Conservation (phyloP, 2,329 filamentous ascomycete species). For the Cercospora janseana region DNA sequence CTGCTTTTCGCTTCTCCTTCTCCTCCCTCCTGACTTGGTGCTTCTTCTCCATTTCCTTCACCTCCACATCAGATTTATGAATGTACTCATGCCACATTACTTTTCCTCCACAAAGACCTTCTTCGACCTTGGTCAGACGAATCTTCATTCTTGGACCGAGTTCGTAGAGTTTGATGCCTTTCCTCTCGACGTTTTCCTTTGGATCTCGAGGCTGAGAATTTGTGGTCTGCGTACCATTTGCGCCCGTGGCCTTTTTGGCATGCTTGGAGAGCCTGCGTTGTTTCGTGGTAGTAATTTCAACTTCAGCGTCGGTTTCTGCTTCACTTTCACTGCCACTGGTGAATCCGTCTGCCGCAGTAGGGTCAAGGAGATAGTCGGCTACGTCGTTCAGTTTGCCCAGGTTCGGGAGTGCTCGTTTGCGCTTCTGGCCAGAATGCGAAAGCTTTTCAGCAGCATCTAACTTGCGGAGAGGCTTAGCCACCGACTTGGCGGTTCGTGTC, state of each 20-base stretch:
- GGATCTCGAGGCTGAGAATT: conserved; percentile 25
- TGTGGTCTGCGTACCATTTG: conserved; percentile 27
- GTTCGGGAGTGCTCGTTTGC: conserved; percentile 66
- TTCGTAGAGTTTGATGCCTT: conserved; percentile 88
- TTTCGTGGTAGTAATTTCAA: conserved; percentile 69
- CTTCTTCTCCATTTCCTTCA: conserved; percentile 72
- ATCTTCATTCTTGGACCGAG: conserved; percentile 86
- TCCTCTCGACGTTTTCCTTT: conserved; percentile 66
- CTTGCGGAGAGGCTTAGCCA: conserved; percentile 79
- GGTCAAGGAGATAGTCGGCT: conserved; percentile 87
- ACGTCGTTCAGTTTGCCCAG: conserved; percentile 89
- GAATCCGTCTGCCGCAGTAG: conserved; percentile 73
- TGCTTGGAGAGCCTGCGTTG: conserved; percentile 62
- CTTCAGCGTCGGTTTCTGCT: conserved; percentile 89
- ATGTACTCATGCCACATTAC: conserved; percentile 98
- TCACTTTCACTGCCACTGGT: conserved; percentile 92
- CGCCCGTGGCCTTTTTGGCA: conserved; percentile 39
- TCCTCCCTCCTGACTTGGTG: conserved; percentile 77
- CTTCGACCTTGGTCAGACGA: conserved; percentile 91
- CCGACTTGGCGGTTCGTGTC: conserved; percentile 72
- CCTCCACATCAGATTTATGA: conserved; percentile 75
- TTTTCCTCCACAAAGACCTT: conserved; percentile 83
- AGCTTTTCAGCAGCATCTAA: conserved; percentile 84
- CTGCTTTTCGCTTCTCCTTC: conserved; percentile 76
- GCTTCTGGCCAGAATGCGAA: conserved; percentile 51